Evolutionary conservation across 345 rosid genomes (phyloP).

Genomic region (Physaria fendleri): DNA sequence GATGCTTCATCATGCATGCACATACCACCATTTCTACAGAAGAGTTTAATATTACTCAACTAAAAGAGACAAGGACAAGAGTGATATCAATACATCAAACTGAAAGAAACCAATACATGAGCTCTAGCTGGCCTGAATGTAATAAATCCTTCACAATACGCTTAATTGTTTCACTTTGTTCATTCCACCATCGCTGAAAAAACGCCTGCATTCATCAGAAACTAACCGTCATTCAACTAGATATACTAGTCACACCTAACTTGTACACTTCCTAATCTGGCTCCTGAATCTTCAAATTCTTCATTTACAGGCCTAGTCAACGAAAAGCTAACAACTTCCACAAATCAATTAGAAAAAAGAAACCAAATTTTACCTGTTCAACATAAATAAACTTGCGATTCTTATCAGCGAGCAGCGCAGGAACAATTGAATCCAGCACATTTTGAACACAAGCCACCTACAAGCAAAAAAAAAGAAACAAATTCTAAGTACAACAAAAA

Average conservation of each 20-base stretch:
- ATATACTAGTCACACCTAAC: background rate
- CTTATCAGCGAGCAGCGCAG: slow-evolving; percentile 82
- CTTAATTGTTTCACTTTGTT: slow-evolving; percentile 64
- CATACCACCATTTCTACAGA: slow-evolving; percentile 92
- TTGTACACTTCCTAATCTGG: background rate
- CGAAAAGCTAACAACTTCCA: background rate
- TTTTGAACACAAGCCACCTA: slow-evolving; percentile 95
- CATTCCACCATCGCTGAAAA: slow-evolving; percentile 96
- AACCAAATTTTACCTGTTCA: slow-evolving; percentile 48
- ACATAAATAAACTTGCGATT: slow-evolving; percentile 85
- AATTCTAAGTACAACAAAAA: background rate
- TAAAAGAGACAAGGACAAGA: background rate
- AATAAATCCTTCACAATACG: slow-evolving; percentile 51
- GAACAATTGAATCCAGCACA: slow-evolving; percentile 82
- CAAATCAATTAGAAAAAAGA: slow-evolving; percentile 9
- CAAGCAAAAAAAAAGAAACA: background rate
- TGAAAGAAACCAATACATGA: slow-evolving; percentile 45
- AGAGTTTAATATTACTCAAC: background rate
- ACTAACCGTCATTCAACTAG: slow-evolving; percentile 1
- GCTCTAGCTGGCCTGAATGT: slow-evolving; percentile 80
- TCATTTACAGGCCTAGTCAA: background rate
- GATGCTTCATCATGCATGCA: slow-evolving; percentile 98
- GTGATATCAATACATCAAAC: background rate
- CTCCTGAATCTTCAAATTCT: background rate
- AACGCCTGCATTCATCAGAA: slow-evolving; percentile 60